Evolutionary conservation across 2,329 filamentous ascomycete species (phyloP), one percentile per base, ranked within the genome.

Genomic region (Aspergillus puulaauensis): DNA sequence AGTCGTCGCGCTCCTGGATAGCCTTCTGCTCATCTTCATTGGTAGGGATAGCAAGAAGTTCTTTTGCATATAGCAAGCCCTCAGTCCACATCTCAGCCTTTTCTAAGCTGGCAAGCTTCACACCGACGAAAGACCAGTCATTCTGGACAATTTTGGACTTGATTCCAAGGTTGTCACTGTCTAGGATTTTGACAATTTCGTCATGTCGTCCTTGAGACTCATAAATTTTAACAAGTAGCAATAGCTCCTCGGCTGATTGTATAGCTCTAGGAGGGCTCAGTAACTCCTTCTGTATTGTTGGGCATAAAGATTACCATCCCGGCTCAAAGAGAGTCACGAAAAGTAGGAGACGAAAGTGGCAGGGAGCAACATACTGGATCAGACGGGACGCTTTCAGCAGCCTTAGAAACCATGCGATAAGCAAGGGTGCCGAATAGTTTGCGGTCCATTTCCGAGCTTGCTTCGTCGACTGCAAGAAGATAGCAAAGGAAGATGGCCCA

Each of bases 351-450:
- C 17, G 19, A 14, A 44, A 17, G 7, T 47, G 21, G 14, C 49
- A 44, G 27, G 15, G 37, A 47, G 24, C 23, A 55, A 58, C 75
- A 64, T 75, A 80, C 78, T 61, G 75, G 72, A 61, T 77, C 72
- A 27, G 66, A 62, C n/a, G 77, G 75, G 44, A 79, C 76, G 35
- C 70, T 75, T 6, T 74, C 72, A 12, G 75, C 78, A 43, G 79
- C 77, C 59, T 80, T 81, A 7, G 75, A 75, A 15, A 78, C 70
- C 75, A 80, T 79, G 39, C 79, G 77, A 62, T 79, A 81, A 31
- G 79, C 79, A 53, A 82, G 66, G n/a, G 75, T 79, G n/a, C 77
- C 77, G 61, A 80, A 80, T 8, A 81, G 68, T 56, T 75, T 77
- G 50, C 73, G 70, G 21, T 80, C 77, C 31, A 69, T 67, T 12